These are phyloP conservation scores for Podospora pseudocomata DNA, from an alignment of 495 filamentous ascomycete species.

Conservation along the genomic window DNA sequence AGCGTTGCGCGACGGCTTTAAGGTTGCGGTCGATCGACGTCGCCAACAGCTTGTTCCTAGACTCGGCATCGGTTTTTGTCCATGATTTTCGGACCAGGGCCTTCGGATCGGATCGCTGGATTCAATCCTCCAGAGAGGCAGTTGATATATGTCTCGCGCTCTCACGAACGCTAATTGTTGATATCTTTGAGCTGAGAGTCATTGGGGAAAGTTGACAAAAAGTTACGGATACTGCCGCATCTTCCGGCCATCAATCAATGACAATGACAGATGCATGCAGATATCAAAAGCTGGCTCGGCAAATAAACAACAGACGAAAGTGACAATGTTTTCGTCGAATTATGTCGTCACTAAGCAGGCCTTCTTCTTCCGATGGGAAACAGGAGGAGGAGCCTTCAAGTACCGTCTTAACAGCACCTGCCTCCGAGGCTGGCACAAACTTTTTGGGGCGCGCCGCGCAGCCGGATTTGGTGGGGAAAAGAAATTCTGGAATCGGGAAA, in stretches of 20 bases:
- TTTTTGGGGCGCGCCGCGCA: conserved; percentile 6
- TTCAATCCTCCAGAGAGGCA: neutral
- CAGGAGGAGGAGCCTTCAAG: neutral
- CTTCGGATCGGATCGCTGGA: neutral
- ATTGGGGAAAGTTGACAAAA: too few species aligned
- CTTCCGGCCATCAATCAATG: neutral
- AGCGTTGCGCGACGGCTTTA: neutral
- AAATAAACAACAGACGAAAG: neutral
- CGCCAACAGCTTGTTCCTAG: conserved; percentile 4
- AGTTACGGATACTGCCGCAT: neutral
- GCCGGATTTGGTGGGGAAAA: conserved; percentile 15
- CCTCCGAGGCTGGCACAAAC: conserved; percentile 1
- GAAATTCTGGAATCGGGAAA: conserved; percentile 16
- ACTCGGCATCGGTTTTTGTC: neutral
- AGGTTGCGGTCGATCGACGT: conserved; percentile 1
- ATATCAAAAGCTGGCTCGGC: neutral
- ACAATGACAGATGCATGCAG: neutral
- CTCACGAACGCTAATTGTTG: conserved; percentile 6
- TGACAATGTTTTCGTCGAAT: neutral
- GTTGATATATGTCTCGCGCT: neutral
- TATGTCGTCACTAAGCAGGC: neutral
- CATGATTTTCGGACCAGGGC: conserved; percentile 3
- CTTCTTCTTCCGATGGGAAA: neutral
- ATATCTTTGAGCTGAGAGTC: neutral
- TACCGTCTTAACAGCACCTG: conserved; percentile 7